These are phyloP conservation scores for Diaporthe sp. DNA, from an alignment of 2,329 filamentous ascomycete genomes.

Conservation along the genomic window DNA sequence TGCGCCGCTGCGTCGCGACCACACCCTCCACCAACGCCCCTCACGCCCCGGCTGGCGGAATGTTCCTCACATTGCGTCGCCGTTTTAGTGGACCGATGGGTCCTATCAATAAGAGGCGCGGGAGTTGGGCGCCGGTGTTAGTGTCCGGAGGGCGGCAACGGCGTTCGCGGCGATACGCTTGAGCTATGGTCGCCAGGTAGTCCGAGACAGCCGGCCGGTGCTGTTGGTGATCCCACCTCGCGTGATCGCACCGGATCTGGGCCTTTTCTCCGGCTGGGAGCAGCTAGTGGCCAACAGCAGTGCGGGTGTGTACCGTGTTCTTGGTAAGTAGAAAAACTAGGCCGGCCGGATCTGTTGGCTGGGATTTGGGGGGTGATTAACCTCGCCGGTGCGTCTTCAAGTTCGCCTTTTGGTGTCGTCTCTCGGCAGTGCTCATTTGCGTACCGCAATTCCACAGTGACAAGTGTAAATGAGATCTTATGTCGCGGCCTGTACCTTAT, in stretches of 20 bases:
- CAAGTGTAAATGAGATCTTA: slow-evolving; percentile 6
- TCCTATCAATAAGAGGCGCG: no score
- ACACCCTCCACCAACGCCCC: neutral
- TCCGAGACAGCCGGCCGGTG: neutral
- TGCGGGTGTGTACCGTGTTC: neutral
- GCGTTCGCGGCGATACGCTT: neutral
- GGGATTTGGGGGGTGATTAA: neutral
- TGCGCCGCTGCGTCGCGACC: neutral
- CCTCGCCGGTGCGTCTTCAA: neutral
- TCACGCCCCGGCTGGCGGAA: neutral
- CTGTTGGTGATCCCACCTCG: slow-evolving; percentile 28
- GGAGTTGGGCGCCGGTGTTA: neutral
- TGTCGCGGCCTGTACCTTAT: neutral
- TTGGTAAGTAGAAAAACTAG: neutral
- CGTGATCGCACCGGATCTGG: slow-evolving; percentile 14
- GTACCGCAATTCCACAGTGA: neutral
- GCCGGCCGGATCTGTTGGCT: slow-evolving; percentile 11
- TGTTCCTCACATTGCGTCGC: neutral
- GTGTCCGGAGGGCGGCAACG: neutral
- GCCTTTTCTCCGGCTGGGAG: neutral
- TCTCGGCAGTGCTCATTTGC: neutral
- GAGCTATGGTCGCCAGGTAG: neutral
- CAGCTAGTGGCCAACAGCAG: slow-evolving; percentile 23
- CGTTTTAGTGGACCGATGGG: neutral
- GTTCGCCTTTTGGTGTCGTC: neutral